Percentiles rank a stretch among this genome's conserved stretches.
These are phyloP conservation scores for Trichomonascus vanleenenianus DNA, from an alignment of 805 yeast genomes.

Conservation along the genomic window DNA sequence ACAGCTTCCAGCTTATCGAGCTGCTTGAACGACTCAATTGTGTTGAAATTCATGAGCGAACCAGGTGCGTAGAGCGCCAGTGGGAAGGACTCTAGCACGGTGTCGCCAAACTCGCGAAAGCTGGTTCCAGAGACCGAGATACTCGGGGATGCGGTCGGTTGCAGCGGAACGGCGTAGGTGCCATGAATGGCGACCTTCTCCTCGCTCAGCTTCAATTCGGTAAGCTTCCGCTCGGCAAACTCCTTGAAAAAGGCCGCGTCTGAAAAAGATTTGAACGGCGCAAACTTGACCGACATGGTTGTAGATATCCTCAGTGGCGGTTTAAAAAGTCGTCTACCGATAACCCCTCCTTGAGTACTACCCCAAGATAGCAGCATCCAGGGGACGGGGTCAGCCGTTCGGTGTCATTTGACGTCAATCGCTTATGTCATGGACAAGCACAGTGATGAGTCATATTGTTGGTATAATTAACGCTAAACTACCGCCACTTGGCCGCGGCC, in stretches of 20 bases:
- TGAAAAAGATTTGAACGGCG: constrained; percentile 60
- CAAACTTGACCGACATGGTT: constrained; percentile 27
- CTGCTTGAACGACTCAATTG: constrained; percentile 75
- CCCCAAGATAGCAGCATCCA: no score
- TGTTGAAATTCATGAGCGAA: constrained; percentile 55
- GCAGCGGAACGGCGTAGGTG: constrained; percentile 22
- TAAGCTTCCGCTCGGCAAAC: constrained; percentile 65
- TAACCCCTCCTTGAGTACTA: no score
- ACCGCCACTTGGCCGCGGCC: no score
- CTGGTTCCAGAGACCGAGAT: constrained; percentile 19
- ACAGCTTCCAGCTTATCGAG: constrained; percentile 56
- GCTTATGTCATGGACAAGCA: no score
- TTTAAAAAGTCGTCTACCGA: no score
- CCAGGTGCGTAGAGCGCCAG: constrained; percentile 31
- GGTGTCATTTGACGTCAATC: background rate
- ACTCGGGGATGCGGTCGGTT: constrained; percentile 30
- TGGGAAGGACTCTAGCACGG: constrained; percentile 4
- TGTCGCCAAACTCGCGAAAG: constrained; percentile 20
- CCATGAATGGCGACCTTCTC: constrained; percentile 39
- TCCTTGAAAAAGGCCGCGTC: constrained; percentile 83
- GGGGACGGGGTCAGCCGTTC: background rate
- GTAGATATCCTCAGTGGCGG: no score
- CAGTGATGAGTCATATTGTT: no score
- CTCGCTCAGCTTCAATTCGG: constrained; percentile 58
- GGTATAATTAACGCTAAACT: no score